Evolutionary conservation across 108 stramenopile genomes (phyloP), one percentile per base, ranked within the genome.

Genomic region (Chaetoceros muelleri): DNA sequence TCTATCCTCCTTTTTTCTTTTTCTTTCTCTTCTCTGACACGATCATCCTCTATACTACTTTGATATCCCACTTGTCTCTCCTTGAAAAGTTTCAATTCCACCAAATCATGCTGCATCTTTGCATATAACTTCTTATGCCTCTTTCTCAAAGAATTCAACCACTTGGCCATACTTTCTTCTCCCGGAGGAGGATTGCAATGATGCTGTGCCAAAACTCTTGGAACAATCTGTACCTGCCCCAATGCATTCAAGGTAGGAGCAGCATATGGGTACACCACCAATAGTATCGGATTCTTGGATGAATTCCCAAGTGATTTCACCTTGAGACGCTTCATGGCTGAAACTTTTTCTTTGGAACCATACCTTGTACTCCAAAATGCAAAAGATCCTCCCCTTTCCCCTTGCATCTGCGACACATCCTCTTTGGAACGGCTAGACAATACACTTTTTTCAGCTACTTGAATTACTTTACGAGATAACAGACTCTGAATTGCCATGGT

Each of bases 141-240:
- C 53, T 84, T 80, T 23, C 84, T 72, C 29, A 85, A 52, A 8
- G 80, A 44, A 26, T 80, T 73, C 24, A 82, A 46, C 88, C 88
- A 90, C 26, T 70, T 57, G 2, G 63, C 65, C 76, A 90, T 73
- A 0, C 59, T 53, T 17, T 71, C 68, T 1, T 72, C 20, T 1
- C 67, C 50, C 1, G 83, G 83, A 13, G 88, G 88, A 23, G 88
- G 88, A 71, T 66, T 69, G 45, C 84, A 82, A 48, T 86, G 88
- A 73, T 90, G 88, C 53, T 86, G 84, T 17, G 81, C 80, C 27
- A 90, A 47, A 20, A 86, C 26, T 22, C 61, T 53, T 0, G 73
- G 67, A 0, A 46, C 22, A n/a, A 74, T 30, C 26, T 58, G 60
- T 16, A 58, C 60, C 44, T 44, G 28, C 22, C 51, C 55, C 26